Conservation (phyloP, 306 rosid species). For the Vachellia collinsii region DNA sequence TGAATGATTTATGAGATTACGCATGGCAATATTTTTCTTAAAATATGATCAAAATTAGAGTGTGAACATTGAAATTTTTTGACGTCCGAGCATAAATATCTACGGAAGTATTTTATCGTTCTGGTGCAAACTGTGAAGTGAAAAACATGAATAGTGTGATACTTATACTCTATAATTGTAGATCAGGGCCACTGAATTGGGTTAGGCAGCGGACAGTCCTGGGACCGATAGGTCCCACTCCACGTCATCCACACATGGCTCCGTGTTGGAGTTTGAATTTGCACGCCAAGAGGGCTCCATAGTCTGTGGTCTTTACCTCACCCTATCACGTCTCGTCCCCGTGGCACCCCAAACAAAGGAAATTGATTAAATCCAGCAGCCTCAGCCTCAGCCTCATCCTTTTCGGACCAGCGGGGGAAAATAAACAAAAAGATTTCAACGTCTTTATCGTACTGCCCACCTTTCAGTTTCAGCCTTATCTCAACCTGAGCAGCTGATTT, state of each 20-base stretch:
- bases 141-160: not conserved
- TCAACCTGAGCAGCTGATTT: not conserved
- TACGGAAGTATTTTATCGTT: not conserved
- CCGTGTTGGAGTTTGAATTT: conserved; percentile 50
- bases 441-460: not conserved
- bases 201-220: conserved; percentile 40
- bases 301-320: not conserved
- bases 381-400: not conserved
- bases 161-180: not conserved
- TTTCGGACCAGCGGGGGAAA: not conserved
- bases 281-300: conserved; percentile 36
- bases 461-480: not conserved
- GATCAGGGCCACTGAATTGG: not conserved
- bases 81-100: too few relatives aligned
- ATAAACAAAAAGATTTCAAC: not conserved
- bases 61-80: too few relatives aligned
- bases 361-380: not conserved
- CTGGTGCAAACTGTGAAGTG: too few relatives aligned
- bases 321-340: conserved; percentile 49
- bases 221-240: conserved; percentile 55
- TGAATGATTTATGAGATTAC: too few relatives aligned
- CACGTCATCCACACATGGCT: conserved; percentile 59
- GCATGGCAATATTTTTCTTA: too few relatives aligned
- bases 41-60: too few relatives aligned
- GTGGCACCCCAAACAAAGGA: not conserved